A percentile compares a stretch with the other conserved stretches of the same genome.
Evolutionary conservation across 148 eudicot genomes (phyloP).

Genomic region (Polygonum maritimum): DNA sequence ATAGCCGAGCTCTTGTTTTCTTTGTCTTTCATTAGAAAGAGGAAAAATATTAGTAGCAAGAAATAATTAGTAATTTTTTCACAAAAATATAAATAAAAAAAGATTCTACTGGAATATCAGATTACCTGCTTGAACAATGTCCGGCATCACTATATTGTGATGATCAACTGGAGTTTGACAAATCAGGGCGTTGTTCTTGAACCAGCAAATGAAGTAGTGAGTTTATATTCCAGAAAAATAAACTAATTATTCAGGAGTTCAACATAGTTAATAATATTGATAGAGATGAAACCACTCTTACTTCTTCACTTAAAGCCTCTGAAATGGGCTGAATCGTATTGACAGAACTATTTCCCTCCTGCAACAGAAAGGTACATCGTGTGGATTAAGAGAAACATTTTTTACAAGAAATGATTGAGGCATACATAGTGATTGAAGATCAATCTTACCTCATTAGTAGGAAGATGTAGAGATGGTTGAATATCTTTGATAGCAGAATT

Average conservation of each 20-base stretch:
- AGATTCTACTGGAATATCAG: not conserved
- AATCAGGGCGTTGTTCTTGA: conserved; percentile 4
- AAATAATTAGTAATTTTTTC: not conserved
- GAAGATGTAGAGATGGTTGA: not conserved
- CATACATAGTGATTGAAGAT: not conserved
- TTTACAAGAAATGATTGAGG: not conserved
- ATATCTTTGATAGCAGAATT: not conserved
- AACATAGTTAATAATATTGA: not conserved
- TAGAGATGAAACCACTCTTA: not conserved
- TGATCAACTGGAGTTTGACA: conserved; percentile 15
- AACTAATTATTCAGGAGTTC: not conserved
- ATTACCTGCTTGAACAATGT: conserved; percentile 20
- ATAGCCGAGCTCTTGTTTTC: conserved; percentile 26
- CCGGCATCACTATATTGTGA: conserved; percentile 19
- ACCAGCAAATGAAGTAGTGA: conserved; percentile 3
- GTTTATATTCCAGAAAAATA: conserved; percentile 15
- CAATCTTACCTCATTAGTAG: not conserved
- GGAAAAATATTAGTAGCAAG: not conserved
- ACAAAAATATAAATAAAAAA: too few species aligned
- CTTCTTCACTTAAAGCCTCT: not conserved
- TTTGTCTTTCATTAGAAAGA: conserved; percentile 24
- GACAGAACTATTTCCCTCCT: not conserved
- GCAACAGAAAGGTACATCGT: not conserved
- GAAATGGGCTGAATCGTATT: not conserved
- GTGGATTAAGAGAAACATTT: not conserved